Conservation (phyloP, 768 basidiomycete species). For the Pisolithus albus region DNA sequence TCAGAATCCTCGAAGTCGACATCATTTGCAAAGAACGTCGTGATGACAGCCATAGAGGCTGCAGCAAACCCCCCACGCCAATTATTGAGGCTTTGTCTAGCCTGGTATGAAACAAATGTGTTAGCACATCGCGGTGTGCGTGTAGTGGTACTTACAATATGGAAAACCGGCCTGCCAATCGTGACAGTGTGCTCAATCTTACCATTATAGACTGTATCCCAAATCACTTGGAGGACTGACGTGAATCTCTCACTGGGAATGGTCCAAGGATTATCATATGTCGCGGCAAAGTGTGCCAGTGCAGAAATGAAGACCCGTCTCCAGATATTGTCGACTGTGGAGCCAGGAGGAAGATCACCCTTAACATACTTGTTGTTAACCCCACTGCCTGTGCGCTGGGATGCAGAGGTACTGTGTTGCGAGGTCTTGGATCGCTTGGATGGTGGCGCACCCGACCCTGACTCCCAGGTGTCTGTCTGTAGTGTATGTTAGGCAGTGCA, state of each 20-base stretch:
- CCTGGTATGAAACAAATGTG: background rate
- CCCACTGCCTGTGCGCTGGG: background rate
- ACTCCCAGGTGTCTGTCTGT: background rate
- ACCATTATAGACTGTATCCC: too few species aligned
- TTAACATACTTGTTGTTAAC: too few species aligned
- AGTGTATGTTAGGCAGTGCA: background rate
- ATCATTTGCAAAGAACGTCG: slow-evolving; percentile 1
- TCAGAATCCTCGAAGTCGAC: background rate
- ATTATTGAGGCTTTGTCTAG: slow-evolving; percentile 2
- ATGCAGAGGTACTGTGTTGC: background rate
- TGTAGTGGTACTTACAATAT: background rate
- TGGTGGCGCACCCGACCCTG: background rate
- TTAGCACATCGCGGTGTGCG: too few species aligned
- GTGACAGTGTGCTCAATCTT: slow-evolving; percentile 4
- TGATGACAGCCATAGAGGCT: slow-evolving; percentile 1
- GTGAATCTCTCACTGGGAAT: too few species aligned
- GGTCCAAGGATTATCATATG: too few species aligned
- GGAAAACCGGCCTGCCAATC: background rate
- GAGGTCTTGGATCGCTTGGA: background rate
- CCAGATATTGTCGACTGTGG: too few species aligned
- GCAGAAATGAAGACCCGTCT: too few species aligned
- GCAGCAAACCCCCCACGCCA: slow-evolving; percentile 2
- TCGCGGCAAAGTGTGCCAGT: too few species aligned
- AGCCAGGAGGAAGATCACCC: too few species aligned
- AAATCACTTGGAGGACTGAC: too few species aligned